Evolutionary conservation across 495 filamentous ascomycete species (phyloP), one percentile per base, ranked within the genome.

Genomic region (Stereocaulon alpinum): DNA sequence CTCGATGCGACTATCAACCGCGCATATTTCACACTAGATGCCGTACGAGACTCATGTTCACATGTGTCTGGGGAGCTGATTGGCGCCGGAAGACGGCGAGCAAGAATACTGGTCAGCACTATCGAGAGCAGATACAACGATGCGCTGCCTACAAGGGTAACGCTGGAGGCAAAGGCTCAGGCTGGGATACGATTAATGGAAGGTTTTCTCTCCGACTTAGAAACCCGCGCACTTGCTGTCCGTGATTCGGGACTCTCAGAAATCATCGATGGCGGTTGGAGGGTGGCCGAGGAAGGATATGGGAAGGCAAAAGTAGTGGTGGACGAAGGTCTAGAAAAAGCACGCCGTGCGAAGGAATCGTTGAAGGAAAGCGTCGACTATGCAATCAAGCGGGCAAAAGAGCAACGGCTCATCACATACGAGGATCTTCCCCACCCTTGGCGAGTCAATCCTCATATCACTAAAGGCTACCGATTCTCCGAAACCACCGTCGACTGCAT

Each of bases 391-490:
- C 82, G 86, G 34, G 93, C 94, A 15, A 78, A 85, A 56, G 86
- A 95, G 68, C 76, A 87, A 40, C 87, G 91, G 24, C 73, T 96
- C 34, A 87, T 99, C 64, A 80, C 80, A 43, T 97, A 96, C 72
- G 83, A 91, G 34, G 89, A 96, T 56, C 79, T 99, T 2, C 93
- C 93, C 6, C 74, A 89, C 14, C 93, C 93, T 2, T 99, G 93
- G 93, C 81, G 87, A 49, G 82, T 96, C 58, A 99, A 99, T 71
- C 91, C 91, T 6, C 88, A 97, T 72, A 97, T 99, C 69, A 74
- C 83, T 24, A 78, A 76, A 12, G 93, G 93, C 40, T 99, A 99
- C 68, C 91, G 93, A 41, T 99, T 99, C 75, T 87, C 81, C 56
- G 85, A 92, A 58, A 86, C 85, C 52, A 95, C 94, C 69, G 67